Conservation (phyloP, 768 basidiomycete species). For the Phylloporus sp. region DNA sequence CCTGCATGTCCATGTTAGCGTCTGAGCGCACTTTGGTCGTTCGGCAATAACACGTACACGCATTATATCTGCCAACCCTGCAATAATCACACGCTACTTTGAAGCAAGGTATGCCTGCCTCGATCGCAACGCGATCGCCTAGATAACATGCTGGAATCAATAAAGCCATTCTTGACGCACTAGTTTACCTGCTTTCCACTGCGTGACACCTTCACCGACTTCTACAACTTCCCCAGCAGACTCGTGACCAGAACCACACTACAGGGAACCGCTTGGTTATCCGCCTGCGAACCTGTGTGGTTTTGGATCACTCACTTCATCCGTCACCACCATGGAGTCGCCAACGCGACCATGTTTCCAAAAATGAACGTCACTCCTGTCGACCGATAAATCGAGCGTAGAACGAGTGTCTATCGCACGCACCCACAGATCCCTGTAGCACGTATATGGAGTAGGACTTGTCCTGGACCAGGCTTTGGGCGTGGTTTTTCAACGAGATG, state of each 20-base stretch:
- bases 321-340: slow-evolving; percentile 66
- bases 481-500: slow-evolving; percentile 65
- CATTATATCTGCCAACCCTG: slow-evolving; percentile 62
- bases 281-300: background rate
- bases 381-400: background rate
- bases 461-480: slow-evolving; percentile 57
- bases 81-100: slow-evolving; percentile 59
- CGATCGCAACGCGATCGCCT: slow-evolving; percentile 69
- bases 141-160: slow-evolving; percentile 4
- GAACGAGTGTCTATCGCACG: slow-evolving; percentile 15
- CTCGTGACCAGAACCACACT: slow-evolving; percentile 71
- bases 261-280: background rate
- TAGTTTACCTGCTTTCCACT: slow-evolving; percentile 56
- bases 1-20: slow-evolving; percentile 16
- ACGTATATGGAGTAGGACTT: slow-evolving; percentile 62
- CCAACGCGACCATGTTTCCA: slow-evolving; percentile 70
- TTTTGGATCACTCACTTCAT: slow-evolving; percentile 42
- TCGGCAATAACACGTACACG: slow-evolving; percentile 35
- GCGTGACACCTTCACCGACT: slow-evolving; percentile 60
- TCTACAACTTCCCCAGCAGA: slow-evolving; percentile 66
- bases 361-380: slow-evolving; percentile 69
- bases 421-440: slow-evolving; percentile 71
- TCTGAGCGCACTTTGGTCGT: too few species aligned
- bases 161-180: background rate
- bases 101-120: slow-evolving; percentile 66